A percentile compares a stretch with the other conserved stretches of the same genome.
Evolutionary conservation across 208 protist genomes (phyloP).

Genomic region (Phytomonas francai): DNA sequence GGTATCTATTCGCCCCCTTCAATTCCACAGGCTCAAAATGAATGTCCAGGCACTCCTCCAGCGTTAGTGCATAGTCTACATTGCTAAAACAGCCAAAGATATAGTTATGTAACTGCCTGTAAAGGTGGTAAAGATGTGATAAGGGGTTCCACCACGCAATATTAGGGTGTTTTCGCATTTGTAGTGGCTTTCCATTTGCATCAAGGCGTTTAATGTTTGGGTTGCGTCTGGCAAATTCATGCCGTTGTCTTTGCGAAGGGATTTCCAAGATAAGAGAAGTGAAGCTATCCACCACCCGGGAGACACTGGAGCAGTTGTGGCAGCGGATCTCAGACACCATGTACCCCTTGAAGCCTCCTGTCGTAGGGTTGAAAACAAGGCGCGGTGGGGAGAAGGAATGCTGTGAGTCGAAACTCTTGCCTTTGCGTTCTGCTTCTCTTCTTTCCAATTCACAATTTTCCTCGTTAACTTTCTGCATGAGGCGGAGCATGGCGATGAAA

Average conservation of each 20-base stretch:
- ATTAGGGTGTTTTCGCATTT: constrained; percentile 13
- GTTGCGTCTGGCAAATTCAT: constrained; percentile 34
- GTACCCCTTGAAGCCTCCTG: constrained; percentile 78
- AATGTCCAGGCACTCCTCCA: constrained; percentile 84
- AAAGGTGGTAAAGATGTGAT: constrained; percentile 17
- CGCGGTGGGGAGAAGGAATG: constrained; percentile 34
- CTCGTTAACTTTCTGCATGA: constrained; percentile 65
- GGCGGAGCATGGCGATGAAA: constrained; percentile 19
- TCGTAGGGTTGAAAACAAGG: constrained; percentile 54
- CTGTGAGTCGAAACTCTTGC: constrained; percentile 15
- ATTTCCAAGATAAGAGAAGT: constrained; percentile 71
- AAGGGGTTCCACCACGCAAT: constrained; percentile 61
- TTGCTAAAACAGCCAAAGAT: constrained; percentile 10
- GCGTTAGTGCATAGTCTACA: constrained; percentile 51
- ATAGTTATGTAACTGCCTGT: constrained; percentile 9
- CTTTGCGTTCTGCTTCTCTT: constrained; percentile 22
- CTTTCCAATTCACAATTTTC: constrained; percentile 60
- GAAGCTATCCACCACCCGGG: constrained; percentile 62
- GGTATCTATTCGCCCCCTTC: constrained; percentile 66
- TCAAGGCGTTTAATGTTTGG: constrained; percentile 33
- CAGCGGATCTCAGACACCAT: constrained; percentile 62
- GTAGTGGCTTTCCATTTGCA: constrained; percentile 19
- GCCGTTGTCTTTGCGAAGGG: constrained; percentile 42
- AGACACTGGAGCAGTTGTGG: constrained; percentile 46
- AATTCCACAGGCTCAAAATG: constrained; percentile 75